phyloP scores from a whole-genome alignment of 179 eudicot species.

The Gypsophila paniculata region DNA sequence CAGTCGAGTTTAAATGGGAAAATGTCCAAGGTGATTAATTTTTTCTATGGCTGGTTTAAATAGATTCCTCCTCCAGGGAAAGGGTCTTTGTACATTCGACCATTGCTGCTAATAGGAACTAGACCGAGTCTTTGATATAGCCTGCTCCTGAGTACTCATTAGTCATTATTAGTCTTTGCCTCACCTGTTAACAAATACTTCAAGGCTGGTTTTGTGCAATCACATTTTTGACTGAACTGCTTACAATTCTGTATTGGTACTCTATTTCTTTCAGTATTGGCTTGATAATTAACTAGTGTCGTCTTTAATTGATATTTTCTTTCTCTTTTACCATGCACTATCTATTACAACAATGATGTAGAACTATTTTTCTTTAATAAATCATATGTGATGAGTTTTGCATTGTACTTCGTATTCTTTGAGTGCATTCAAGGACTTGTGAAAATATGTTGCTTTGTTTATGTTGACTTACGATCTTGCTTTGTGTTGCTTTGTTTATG shows the following conservation, averaged over 20 bases:
- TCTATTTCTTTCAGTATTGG: background rate
- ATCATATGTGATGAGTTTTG: background rate
- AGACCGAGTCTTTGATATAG: no score
- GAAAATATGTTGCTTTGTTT: no score
- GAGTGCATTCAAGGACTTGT: no score
- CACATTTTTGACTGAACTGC: background rate
- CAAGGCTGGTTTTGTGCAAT: conserved; percentile 45
- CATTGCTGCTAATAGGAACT: no score
- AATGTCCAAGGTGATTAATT: background rate
- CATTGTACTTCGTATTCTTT: no score
- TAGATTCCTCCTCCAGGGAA: conserved; percentile 85
- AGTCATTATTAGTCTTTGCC: conserved; percentile 69
- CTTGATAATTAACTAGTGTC: background rate
- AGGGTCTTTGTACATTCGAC: conserved; percentile 75
- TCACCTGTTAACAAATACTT: conserved; percentile 86
- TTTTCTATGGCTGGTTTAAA: conserved; percentile 5
- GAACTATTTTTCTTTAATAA: background rate
- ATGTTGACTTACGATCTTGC: no score
- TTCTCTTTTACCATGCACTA: no score
- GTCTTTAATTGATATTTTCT: no score
- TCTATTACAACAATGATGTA: background rate
- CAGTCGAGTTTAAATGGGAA: background rate
- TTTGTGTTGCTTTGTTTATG: background rate
- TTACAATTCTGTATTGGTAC: conserved; percentile 30
- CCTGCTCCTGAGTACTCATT: conserved; percentile 82